Conservation (phyloP, 345 rosid genomes). For the Acer negundo region DNA sequence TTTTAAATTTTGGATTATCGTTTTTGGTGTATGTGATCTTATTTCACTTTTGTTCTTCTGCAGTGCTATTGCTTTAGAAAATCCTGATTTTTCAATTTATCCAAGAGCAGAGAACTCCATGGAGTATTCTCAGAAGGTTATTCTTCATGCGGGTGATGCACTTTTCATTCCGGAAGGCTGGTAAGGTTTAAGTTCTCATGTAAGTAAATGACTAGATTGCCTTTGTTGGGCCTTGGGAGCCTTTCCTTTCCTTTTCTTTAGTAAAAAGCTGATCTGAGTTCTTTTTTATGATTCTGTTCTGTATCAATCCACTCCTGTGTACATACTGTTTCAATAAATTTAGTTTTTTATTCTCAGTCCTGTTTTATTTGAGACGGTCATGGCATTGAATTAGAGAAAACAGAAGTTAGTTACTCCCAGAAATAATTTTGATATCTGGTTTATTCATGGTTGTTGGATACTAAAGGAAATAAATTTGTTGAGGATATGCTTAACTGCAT, state of each 20-base stretch:
- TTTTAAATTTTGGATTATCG: slow-evolving; percentile 4
- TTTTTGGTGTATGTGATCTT: neutral
- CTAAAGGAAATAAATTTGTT: neutral
- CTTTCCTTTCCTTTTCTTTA: neutral
- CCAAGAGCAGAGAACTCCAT: slow-evolving; percentile 70
- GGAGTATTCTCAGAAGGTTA: slow-evolving; percentile 62
- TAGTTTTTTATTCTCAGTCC: neutral
- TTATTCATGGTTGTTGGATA: slow-evolving; percentile 1
- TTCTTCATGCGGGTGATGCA: slow-evolving; percentile 83
- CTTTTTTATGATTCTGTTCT: neutral
- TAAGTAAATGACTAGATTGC: slow-evolving; percentile 16
- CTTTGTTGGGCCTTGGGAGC: neutral
- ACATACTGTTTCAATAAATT: neutral
- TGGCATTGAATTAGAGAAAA: neutral
- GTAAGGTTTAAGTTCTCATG: slow-evolving; percentile 48
- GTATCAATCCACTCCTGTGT: neutral
- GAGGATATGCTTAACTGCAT: neutral
- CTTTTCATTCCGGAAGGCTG: slow-evolving; percentile 99
- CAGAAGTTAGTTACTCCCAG: neutral
- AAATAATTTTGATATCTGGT: neutral
- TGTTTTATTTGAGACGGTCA: slow-evolving; percentile 1
- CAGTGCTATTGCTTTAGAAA: slow-evolving; percentile 72
- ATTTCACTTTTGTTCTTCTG: slow-evolving; percentile 19
- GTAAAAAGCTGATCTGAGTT: neutral
- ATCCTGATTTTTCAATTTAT: slow-evolving; percentile 60